phyloP scores from a whole-genome alignment of 495 filamentous ascomycete genomes.

The Penicillium cataractarum region DNA sequence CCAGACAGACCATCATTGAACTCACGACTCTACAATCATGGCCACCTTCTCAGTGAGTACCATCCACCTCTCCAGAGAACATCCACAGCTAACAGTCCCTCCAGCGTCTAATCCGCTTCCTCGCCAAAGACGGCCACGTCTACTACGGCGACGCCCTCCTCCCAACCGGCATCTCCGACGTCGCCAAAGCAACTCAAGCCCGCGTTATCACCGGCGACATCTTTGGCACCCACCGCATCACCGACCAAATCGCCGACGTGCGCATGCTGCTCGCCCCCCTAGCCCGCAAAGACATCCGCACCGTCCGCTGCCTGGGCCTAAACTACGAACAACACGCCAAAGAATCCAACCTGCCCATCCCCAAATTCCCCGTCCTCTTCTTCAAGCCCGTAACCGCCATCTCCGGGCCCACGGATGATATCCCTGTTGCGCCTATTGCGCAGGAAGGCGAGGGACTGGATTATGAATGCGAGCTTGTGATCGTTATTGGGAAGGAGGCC shows the following conservation, averaged over 20 bases:
- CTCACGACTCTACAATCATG: slow-evolving; percentile 7
- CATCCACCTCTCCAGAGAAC: neutral
- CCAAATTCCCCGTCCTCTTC: slow-evolving; percentile 78
- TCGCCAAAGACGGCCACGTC: slow-evolving; percentile 71
- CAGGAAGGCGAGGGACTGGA: slow-evolving; percentile 67
- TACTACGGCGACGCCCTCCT: slow-evolving; percentile 88
- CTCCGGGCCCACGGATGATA: slow-evolving; percentile 68
- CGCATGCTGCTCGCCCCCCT: slow-evolving; percentile 69
- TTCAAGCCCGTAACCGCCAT: slow-evolving; percentile 81
- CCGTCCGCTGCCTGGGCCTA: slow-evolving; percentile 77
- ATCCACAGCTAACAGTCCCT: neutral
- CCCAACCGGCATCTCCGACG: slow-evolving; percentile 65
- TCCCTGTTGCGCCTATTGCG: slow-evolving; percentile 64
- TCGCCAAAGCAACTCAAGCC: slow-evolving; percentile 67
- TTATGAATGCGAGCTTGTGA: slow-evolving; percentile 85
- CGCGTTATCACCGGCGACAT: slow-evolving; percentile 72
- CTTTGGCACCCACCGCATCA: slow-evolving; percentile 71
- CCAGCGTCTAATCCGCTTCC: slow-evolving; percentile 78
- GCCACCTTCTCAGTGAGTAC: slow-evolving; percentile 17
- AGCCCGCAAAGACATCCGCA: slow-evolving; percentile 66
- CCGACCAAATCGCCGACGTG: slow-evolving; percentile 68
- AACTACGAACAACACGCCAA: slow-evolving; percentile 84
- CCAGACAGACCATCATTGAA: neutral
- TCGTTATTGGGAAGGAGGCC: slow-evolving; percentile 74
- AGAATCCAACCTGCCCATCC: slow-evolving; percentile 75